A percentile compares a stretch with the other conserved stretches of the same genome.
phyloP scores from a whole-genome alignment of 2,329 filamentous ascomycete genomes.

The Verticillium zaregamsianum region DNA sequence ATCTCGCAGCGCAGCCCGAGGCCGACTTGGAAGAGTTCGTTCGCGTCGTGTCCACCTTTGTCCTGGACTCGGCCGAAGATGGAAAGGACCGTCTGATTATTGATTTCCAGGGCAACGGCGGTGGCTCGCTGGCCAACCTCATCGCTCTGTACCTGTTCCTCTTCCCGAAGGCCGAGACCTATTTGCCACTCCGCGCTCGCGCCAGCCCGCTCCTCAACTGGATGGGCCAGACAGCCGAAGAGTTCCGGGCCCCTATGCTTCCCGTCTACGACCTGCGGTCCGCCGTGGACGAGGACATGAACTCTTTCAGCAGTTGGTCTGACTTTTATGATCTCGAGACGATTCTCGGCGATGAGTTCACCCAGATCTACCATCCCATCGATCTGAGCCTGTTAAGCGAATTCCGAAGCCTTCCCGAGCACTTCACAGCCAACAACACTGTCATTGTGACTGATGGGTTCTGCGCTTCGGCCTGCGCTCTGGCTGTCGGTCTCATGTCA shows the following conservation, averaged over 20 bases:
- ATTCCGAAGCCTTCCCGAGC: conserved; percentile 1
- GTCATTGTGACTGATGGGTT: conserved; percentile 18
- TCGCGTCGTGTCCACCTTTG: conserved; percentile 26
- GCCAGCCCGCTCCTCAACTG: conserved; percentile 7
- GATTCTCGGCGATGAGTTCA: conserved; percentile 29
- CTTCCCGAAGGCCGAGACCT: conserved; percentile 5
- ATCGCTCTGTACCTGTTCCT: conserved; percentile 6
- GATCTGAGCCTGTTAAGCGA: neutral
- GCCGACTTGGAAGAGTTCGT: conserved; percentile 4
- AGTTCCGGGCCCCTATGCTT: neutral
- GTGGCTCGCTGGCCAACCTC: conserved; percentile 35
- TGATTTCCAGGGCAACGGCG: conserved; percentile 58
- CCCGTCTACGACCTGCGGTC: conserved; percentile 13
- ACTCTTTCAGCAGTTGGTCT: conserved; percentile 25
- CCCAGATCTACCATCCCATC: conserved; percentile 17
- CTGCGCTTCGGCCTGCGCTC: conserved; percentile 17
- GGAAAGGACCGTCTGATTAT: conserved; percentile 58
- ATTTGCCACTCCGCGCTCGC: conserved; percentile 10
- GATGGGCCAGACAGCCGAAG: conserved; percentile 3
- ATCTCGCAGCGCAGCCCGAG: neutral
- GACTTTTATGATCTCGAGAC: conserved; percentile 35
- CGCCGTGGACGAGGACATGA: conserved; percentile 5
- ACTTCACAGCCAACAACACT: conserved; percentile 27
- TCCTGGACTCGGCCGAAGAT: conserved; percentile 36
- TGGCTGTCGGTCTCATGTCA: conserved; percentile 38